Evolutionary conservation across 495 filamentous ascomycete species (phyloP), one percentile per base, ranked within the genome.

Genomic region (Penicillium salamii): DNA sequence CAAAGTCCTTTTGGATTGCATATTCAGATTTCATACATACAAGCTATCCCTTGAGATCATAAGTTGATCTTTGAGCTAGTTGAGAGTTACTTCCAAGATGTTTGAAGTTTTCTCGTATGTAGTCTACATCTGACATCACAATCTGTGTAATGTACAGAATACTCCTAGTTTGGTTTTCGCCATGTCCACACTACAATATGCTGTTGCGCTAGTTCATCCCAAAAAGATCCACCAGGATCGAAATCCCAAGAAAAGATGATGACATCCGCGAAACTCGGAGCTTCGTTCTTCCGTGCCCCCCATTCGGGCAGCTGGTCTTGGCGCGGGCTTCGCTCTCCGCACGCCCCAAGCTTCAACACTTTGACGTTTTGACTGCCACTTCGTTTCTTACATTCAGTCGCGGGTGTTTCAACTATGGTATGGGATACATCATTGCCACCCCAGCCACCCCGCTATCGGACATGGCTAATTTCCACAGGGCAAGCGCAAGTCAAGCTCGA

Each of bases 401-500:
- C 28, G 43, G 33, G 20, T 32, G 34, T 32, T 11, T 26, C 11
- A 42, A 60, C 2, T 29, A 62, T 62, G 60, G 60, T 60, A 55
- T 14, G 53, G 17, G 9, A 3, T 13, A 15, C 42, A 15, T 21
- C n/a, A 13, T n/a, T n/a, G n/a, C n/a, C n/a, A n/a, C n/a, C n/a
- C n/a, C n/a, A n/a, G n/a, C n/a, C n/a, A n/a, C n/a, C n/a, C n/a
- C n/a, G n/a, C 21, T 3, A 13, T 36, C 9, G 11, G n/a, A 14
- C n/a, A 9, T 28, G 29, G 12, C n/a, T 44, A 15, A 43, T 20
- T 44, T 28, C 3, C 49, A 49, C 57, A 86, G 89, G 92, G 92
- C 45, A 98, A 98, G 76, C 87, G 92, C 63, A 97, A 97, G 84
- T 86, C 87, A 23, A 83, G 88, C 50, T 78, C 85, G 54, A 88